phyloP scores from a whole-genome alignment of 2,329 filamentous ascomycete genomes.

The Aspergillus aculeatinus region DNA sequence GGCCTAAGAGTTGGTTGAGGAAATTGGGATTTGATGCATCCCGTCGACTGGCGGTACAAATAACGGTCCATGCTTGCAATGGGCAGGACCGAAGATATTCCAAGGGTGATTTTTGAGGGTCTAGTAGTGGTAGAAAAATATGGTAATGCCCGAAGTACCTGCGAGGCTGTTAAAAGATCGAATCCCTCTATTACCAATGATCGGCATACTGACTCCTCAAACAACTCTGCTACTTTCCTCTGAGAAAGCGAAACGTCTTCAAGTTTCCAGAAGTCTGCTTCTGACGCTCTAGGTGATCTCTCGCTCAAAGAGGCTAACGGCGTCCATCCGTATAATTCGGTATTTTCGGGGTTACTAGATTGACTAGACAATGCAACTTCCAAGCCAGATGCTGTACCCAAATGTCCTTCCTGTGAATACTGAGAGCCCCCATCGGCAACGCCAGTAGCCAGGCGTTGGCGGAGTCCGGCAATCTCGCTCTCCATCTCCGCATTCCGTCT shows the following conservation, averaged over 20 bases:
- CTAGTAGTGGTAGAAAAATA: constrained; percentile 61
- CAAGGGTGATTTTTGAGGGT: constrained; percentile 54
- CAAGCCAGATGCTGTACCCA: no score
- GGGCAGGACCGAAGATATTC: constrained; percentile 58
- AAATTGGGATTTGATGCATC: constrained; percentile 55
- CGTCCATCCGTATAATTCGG: constrained; percentile 30
- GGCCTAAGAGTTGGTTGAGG: constrained; percentile 50
- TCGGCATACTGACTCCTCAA: constrained; percentile 38
- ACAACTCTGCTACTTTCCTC: constrained; percentile 42
- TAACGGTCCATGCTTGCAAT: constrained; percentile 64
- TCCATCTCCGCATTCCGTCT: constrained; percentile 65
- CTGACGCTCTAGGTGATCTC: constrained; percentile 37
- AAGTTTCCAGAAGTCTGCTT: constrained; percentile 49
- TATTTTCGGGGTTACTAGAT: constrained; percentile 28
- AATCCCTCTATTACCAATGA: not conserved
- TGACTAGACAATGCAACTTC: constrained; percentile 27
- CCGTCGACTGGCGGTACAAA: constrained; percentile 60
- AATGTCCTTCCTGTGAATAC: constrained; percentile 30
- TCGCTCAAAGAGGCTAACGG: constrained; percentile 35
- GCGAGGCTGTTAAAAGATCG: constrained; percentile 27
- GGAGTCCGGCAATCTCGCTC: constrained; percentile 53
- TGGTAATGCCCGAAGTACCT: constrained; percentile 65
- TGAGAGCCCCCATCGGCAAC: constrained; percentile 34
- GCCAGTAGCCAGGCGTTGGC: constrained; percentile 43
- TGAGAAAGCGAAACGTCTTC: constrained; percentile 46